Base-by-base conservation (phyloP, 768 basidiomycete genomes). In the Sistotremastrum niveocremeum region DNA sequence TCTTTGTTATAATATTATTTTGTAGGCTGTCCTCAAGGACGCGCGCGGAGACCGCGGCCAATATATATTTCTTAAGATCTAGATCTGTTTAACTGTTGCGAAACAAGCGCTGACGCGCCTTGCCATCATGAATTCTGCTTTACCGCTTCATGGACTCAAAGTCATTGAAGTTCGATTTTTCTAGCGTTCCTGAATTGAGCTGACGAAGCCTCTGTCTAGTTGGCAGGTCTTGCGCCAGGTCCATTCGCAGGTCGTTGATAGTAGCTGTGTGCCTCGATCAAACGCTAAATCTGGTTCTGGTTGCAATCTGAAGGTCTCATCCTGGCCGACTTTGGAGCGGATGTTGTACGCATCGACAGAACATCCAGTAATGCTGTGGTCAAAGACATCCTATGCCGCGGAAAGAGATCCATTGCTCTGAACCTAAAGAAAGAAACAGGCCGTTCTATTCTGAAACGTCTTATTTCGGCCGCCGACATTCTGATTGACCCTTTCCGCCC, bases 401-500 rank as follows among this genome's bases (percentile, higher is more conserved):
- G 79, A 12, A 89, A 90, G 57, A 78, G 79, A 5, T 85, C 85
- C n/a, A 67, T 86, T 44, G 67, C 73, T 10, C 64, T 89, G 46
- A 74, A 84, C 53, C 69, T 77, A 11, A 89, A 88, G 64, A 58
- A 67, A 6, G 59, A 67, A 7, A 69, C 67, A 31, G 86, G 86
- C 33, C 59, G 72, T 38, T 70, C 69, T 12, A 57, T 77, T 12
- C 56, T 81, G 46, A 70, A 69, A 57, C 72, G 66, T 39, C 65
- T 90, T 48, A 72, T 88, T 28, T 58, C 65, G 31, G 60, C 68
- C 34, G 81, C 84, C n/a, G 86, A 90, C 59, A 71, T 89, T 10
- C 64, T 89, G 39, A 84, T 90, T 54, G 86, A 90, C 57, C 78
- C 87, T 1, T 90, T 83, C 59, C 68, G 86, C 41, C 84, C 86